Conservation (phyloP, 1,139 yeast species). For the Pichia sp. region DNA sequence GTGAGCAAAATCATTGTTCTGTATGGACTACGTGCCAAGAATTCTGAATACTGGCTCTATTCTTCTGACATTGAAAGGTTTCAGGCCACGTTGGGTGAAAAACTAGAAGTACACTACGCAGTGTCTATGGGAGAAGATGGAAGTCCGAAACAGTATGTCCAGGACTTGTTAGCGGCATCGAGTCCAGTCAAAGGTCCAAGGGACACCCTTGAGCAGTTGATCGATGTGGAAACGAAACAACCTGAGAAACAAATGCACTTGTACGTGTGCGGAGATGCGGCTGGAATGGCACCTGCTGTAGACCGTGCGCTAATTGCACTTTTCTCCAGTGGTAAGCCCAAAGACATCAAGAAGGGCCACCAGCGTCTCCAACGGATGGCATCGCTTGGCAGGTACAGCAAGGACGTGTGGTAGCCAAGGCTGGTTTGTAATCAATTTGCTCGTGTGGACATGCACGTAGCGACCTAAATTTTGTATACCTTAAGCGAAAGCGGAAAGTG, state of each 20-base stretch:
- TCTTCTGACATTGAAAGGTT: slow-evolving; percentile 60
- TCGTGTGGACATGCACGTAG: too few relatives aligned
- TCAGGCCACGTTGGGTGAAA: slow-evolving; percentile 47
- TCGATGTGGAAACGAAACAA: slow-evolving; percentile 44
- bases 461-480: too few relatives aligned
- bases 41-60: slow-evolving; percentile 43
- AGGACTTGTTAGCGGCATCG: too few relatives aligned
- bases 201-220: too few relatives aligned
- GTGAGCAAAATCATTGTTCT: slow-evolving; percentile 70
- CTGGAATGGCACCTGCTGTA: slow-evolving; percentile 90
- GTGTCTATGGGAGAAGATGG: slow-evolving; percentile 68
- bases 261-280: slow-evolving; percentile 96
- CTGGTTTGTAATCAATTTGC: too few relatives aligned
- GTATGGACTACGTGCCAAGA: slow-evolving; percentile 71
- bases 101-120: slow-evolving; percentile 44
- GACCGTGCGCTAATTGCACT: slow-evolving; percentile 60
- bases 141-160: slow-evolving; percentile 66
- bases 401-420: slow-evolving; percentile 81
- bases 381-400: slow-evolving; percentile 82
- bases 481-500: too few relatives aligned
- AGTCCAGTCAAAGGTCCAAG: too few relatives aligned
- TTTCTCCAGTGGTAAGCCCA: slow-evolving; percentile 44
- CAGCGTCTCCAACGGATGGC: slow-evolving; percentile 68
- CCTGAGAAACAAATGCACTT: slow-evolving; percentile 67
- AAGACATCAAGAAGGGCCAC: slow-evolving; percentile 46